Base-by-base conservation (phyloP, 768 basidiomycete species). In the Russula vinacea region DNA sequence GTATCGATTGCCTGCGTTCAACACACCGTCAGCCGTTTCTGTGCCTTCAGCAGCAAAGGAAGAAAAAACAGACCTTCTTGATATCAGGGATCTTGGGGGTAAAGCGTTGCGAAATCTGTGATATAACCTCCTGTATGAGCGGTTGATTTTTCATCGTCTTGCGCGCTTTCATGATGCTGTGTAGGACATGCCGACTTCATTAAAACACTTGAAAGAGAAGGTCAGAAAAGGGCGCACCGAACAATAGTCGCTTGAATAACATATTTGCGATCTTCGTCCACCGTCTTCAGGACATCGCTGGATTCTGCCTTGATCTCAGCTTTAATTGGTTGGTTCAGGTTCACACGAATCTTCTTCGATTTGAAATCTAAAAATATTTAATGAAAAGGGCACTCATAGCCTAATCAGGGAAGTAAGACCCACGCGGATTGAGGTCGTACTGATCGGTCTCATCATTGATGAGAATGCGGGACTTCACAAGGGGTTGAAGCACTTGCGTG, bases 211-310 rank as follows among this genome's bases (percentile, higher is more conserved):
- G 22, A 32, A 62, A 58, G 24, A 9, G 40, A 39, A 47, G 61
- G 8, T 14, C 5, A 59, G 0, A 8, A 14, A 72, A 76, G 1
- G 64, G 16, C 64, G n/a, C 24, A 82, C 81, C 93, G 87, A 56
- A 96, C 94, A 69, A 96, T 93, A 47, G 91, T 94, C 11, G 94
- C 92, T 74, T 98, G 95, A 60, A 97, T 94, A 64, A 94, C 87
- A 70, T 95, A 91, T 82, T 97, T 97, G 64, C 96, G 86, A 72
- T 98, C 97, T 76, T 98, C 95, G 68, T 97, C 96, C 6, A 98
- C 94, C 7, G 87, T 90, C 81, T 94, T 94, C 72, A 97, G 78
- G 10, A 97, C 93, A 69, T 97, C 93, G 0, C 82, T 82, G 10
- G 88, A 84, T 72, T 98, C 96, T 8, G 89, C 87, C 81, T 94